Evolutionary conservation across 2,329 filamentous ascomycete genomes (phyloP), one percentile per base, ranked within the genome.

Genomic region (Aspergillus pseudoglaucus): DNA sequence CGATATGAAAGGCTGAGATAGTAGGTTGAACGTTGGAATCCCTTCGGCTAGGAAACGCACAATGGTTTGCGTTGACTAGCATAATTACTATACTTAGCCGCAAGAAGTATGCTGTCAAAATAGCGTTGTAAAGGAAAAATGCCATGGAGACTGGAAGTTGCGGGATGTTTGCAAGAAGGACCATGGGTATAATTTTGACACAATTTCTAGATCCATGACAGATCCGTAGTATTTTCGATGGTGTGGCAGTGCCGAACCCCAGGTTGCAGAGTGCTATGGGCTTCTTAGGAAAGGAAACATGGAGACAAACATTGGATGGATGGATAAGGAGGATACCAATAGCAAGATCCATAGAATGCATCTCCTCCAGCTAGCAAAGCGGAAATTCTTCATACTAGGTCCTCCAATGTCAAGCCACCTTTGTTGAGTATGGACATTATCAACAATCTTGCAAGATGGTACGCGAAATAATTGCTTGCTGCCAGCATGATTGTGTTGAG

Each of bases 381-480:
- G 22, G 6, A 65, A 48, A 45, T 68, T 69, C 9, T 56, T 47
- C 2, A 59, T 6, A 46, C 60, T 66, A 1, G 58, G 58, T 1
- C 73, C 54, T 0, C 77, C 75, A 32, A 77, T 70, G 32, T 75
- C 69, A 1, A 78, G 58, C 68, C 69, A 74, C 22, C 54, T 59
- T 2, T 64, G 59, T 40, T 56, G 50, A 0, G 51, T 48, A 60
- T 82, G 78, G 0, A 73, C 74, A 6, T 50, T 52, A 44, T 81
- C 71, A 8, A 80, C 57, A 22, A 80, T 75, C 7, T 57, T 49
- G 23, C 78, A 60, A 0, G 72, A 79, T 0, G 78, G 78, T 1
- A 77, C 70, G 14, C 63, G 46, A 67, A 71, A 49, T 76, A 77
- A 53, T 78, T 78, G 42, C 71, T 75, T 2, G 73, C 74, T 2